Evolutionary conservation across 2,329 filamentous ascomycete genomes (phyloP).

Genomic region (Diatrype stigma): DNA sequence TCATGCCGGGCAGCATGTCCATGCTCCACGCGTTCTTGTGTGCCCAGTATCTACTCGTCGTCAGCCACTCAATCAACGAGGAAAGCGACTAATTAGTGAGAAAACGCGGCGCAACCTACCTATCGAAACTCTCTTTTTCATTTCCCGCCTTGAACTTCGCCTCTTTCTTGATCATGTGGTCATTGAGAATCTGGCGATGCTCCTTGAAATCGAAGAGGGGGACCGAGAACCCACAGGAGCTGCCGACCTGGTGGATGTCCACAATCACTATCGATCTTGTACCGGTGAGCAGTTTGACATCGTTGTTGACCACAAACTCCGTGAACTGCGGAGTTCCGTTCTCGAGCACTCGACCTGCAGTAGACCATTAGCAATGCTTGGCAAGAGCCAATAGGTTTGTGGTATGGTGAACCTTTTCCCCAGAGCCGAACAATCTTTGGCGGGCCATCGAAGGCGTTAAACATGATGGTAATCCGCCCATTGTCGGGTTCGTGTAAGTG

Average conservation of each 20-base stretch:
- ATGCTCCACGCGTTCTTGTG: constrained; percentile 36
- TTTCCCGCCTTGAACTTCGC: constrained; percentile 27
- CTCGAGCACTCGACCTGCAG: constrained; percentile 21
- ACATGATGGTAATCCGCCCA: constrained; percentile 69
- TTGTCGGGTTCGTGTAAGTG: constrained; percentile 67
- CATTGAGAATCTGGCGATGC: constrained; percentile 30
- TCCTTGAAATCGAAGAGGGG: constrained; percentile 35
- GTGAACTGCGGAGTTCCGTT: not conserved
- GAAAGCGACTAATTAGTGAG: not conserved
- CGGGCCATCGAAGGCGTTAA: constrained; percentile 45
- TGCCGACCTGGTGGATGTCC: constrained; percentile 34
- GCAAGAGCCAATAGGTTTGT: too few relatives aligned
- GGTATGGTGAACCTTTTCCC: constrained; percentile 24
- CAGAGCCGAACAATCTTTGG: constrained; percentile 36
- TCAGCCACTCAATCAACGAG: too few relatives aligned
- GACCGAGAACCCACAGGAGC: constrained; percentile 37
- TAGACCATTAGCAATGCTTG: constrained; percentile 32
- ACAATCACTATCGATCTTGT: constrained; percentile 34
- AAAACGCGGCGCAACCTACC: constrained; percentile 11
- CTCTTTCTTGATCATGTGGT: constrained; percentile 28
- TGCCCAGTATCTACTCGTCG: constrained; percentile 30
- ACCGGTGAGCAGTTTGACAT: constrained; percentile 25
- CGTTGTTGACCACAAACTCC: constrained; percentile 14
- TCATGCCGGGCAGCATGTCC: constrained; percentile 35
- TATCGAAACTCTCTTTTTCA: constrained; percentile 32